Base-by-base conservation (phyloP, 2,329 filamentous ascomycete genomes). In the Coleophoma crateriformis region DNA sequence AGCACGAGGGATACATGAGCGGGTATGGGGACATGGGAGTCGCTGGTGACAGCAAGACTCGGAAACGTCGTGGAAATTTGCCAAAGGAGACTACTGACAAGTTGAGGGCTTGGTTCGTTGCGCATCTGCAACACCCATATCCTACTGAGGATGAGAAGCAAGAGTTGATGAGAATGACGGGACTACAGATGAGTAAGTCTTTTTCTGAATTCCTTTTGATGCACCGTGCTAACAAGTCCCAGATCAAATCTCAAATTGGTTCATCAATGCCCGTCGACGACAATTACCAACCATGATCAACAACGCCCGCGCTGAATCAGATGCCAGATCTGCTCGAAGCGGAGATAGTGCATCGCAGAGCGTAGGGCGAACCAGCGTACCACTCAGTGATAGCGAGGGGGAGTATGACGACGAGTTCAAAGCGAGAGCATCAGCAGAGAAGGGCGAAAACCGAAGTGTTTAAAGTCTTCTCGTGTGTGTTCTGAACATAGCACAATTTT, bases 21-120 rank as follows among this genome's bases (percentile, higher is more conserved):
- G 46, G 35, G 7, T 47, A 47, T 33, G 46, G 39, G 2, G 46
- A 40, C 27, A 35, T 44, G 8, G 58, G 56, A 14, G 46, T 50
- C 27, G 46, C 33, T 15, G 33, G 8, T 10, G 61, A 62, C 13
- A 56, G 15, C 33, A 60, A 60, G 38, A 58, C 56, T 41, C 50
- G 80, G 33, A 84, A 82, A 65, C 77, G 90, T 47, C 78, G 90
- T 37, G 90, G 90, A 1, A 96, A 96, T 62, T 74, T 96, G 3
- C 90, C 90, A n/a, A 95, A 95, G 64, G 87, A 90, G 48, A 88
- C 89, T 0, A 96, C 90, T 0, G 87, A 91, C 63, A 84, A 88
- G 57, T 74, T 96, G 38, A 81, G 87, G 48, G 74, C 80, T 0
- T 96, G 90, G 90, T 91, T 95, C 57, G 69, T 84, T 46, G 76